Base-by-base conservation (phyloP, 1,284 basidiomycete species). In the Trichosporon sp. region DNA sequence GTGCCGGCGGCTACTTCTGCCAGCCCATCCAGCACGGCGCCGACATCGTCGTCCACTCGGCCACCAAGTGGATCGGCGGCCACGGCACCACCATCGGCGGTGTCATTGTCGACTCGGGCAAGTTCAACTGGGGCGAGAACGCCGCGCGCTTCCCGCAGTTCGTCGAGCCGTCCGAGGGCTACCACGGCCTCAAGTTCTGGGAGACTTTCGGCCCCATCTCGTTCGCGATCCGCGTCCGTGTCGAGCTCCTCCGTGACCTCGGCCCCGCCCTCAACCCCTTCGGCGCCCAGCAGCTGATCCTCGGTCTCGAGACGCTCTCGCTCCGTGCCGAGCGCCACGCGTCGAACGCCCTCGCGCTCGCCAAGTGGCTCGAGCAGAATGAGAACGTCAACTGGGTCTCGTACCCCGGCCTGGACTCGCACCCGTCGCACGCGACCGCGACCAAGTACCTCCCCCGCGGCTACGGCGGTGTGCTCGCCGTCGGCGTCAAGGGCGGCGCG, bases 41-140 rank as follows among this genome's bases (percentile, higher is more conserved):
- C 56, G 90, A 95, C 77, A 91, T 95, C 68, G 87, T 95, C 70
- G 90, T 93, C 7, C 91, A 94, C 83, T 91, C 89, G 70, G 92
- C 92, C 0, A 94, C 92, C 3, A 95, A 95, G 80, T 95, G 93
- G 93, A 93, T 95, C 65, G 91, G 92, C 32, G 92, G 93, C 0
- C 93, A 93, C 79, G 92, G 93, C 68, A 95, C 90, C 2, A 93
- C 92, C 29, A 92, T 95, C 65, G 92, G 87, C 5, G 93, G 93
- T 70, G 89, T 94, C 23, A 85, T 95, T 71, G 80, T 95, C 66
- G 92, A 93, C 80, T 87, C 88, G 27, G 92, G 92, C 66, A 93
- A 91, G 75, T 95, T 95, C 76, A 89, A 95, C 85, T 96, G 93
- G 93, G 83, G 87, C 8, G 89, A 89, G 62, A 89, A 88, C 76